Conservation (phyloP, 768 basidiomycete species). For the Mycena latifolia region DNA sequence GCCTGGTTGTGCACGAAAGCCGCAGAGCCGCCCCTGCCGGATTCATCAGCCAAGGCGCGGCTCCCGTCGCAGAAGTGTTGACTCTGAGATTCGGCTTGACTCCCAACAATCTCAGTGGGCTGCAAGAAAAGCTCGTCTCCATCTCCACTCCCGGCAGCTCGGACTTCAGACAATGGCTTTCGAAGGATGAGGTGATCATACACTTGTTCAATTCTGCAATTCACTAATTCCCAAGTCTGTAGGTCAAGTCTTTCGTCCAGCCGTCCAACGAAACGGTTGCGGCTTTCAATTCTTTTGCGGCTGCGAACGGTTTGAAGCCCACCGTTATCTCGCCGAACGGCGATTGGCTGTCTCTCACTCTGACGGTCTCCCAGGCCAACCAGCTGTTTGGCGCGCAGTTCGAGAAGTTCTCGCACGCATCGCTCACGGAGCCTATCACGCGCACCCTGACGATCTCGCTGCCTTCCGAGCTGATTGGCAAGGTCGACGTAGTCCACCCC, state of each 20-base stretch:
- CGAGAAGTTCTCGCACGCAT: conserved; percentile 10
- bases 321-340: conserved; percentile 22
- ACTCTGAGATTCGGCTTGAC: conserved; percentile 19
- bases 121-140: not conserved
- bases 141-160: not conserved
- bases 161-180: not conserved
- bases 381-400: conserved; percentile 15
- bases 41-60: conserved; percentile 11
- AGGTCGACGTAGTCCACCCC: conserved; percentile 15
- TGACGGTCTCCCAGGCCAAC: conserved; percentile 15
- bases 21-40: conserved; percentile 14
- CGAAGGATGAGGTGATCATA: conserved; percentile 15
- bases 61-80: not conserved
- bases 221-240: not conserved
- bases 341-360: conserved; percentile 3
- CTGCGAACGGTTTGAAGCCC: conserved; percentile 21
- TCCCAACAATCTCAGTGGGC: conserved; percentile 17
- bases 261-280: not conserved
- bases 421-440: conserved; percentile 4
- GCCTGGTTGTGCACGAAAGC: conserved; percentile 14
- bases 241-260: conserved; percentile 20
- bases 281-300: conserved; percentile 21
- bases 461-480: conserved; percentile 16
- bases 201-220: not conserved
- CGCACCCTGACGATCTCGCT: conserved; percentile 17